A percentile compares a stretch with the other conserved stretches of the same genome.
Evolutionary conservation across 1,139 yeast species (phyloP).

Genomic region (Magnusiomyces suaveolens): DNA sequence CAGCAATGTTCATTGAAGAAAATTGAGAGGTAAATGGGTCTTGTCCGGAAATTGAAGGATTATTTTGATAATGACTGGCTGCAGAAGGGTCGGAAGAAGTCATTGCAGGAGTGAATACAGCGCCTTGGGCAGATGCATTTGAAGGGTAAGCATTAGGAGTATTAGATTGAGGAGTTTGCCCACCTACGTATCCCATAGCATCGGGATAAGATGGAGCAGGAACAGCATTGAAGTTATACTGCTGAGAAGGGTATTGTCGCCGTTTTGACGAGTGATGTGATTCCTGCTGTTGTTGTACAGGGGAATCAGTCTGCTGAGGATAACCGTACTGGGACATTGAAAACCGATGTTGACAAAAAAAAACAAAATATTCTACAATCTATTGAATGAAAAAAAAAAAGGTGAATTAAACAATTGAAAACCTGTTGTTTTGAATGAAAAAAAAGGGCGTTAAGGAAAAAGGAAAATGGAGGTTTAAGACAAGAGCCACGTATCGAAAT

Average conservation of each 20-base stretch:
- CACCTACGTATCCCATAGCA: slow-evolving; percentile 4
- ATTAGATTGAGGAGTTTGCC: slow-evolving; percentile 6
- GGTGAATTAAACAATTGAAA: too few species aligned
- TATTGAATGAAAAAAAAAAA: too few species aligned
- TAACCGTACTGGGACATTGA: slow-evolving; percentile 13
- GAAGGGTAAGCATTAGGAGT: slow-evolving; percentile 8
- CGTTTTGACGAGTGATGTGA: slow-evolving; percentile 8
- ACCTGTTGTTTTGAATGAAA: too few species aligned
- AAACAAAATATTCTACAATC: not conserved
- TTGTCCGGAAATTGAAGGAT: slow-evolving; percentile 5
- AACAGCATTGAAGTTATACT: slow-evolving; percentile 12
- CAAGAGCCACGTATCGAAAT: not conserved
- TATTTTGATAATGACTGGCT: slow-evolving; percentile 3
- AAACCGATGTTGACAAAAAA: not conserved
- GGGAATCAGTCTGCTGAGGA: slow-evolving; percentile 3
- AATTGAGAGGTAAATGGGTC: slow-evolving; percentile 22
- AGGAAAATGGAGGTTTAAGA: too few species aligned
- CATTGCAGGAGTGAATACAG: slow-evolving; percentile 15
- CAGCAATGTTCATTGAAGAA: slow-evolving; percentile 20
- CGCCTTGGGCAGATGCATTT: slow-evolving; percentile 3
- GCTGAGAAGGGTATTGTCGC: slow-evolving; percentile 14
- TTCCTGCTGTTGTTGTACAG: not conserved
- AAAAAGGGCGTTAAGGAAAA: too few species aligned
- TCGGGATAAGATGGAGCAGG: slow-evolving; percentile 10
- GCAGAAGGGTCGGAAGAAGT: slow-evolving; percentile 2